Base-by-base conservation (phyloP, 768 basidiomycete species). In the Candolleomyces eurysporus region DNA sequence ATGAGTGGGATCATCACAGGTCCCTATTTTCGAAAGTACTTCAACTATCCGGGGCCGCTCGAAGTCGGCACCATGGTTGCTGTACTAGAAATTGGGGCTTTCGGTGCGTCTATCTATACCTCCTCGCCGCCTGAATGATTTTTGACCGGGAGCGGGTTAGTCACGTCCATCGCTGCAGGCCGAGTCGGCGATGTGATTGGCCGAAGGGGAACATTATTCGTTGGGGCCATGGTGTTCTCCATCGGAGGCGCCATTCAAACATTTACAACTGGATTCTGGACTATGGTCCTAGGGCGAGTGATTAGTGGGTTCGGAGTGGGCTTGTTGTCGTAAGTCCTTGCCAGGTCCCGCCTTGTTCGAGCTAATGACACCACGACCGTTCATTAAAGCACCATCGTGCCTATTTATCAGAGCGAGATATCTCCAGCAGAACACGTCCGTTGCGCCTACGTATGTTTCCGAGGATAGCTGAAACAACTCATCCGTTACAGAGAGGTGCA, bases 351-450 rank as follows among this genome's bases (percentile, higher is more conserved):
- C 17, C 22, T n/a, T 19, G 36, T 21, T 32, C 53, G 14, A 31
- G 26, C 54, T 57, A 32, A 59, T 43, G 30, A 53, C 14, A n/a
- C 21, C 40, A 8, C 48, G n/a, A 40, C 51, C 32, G 31, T 40
- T 48, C 43, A 26, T 26, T 30, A 66, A 94, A 36, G 93, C 48
- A 95, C 93, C n/a, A 94, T 95, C 62, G 93, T 95, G 31, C 94
- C 93, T 14, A 94, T 95, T 61, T 96, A 94, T 73, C 92, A 97
- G 78, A 94, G 92, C 66, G 96, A 98, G 78, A 94, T 97, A 51
- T 95, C 93, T 4, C 95, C 96, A 32, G 92, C 96, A 2, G 82
- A 91, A 66, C 92, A 96, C 76, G 93, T 91, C 65, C 22, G 86
- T 66, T 45, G 19, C 42, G 49, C n/a, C 31, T 48, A 6, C 21